Conservation (phyloP, 2,329 filamentous ascomycete species). For the Aspergillus sp. region DNA sequence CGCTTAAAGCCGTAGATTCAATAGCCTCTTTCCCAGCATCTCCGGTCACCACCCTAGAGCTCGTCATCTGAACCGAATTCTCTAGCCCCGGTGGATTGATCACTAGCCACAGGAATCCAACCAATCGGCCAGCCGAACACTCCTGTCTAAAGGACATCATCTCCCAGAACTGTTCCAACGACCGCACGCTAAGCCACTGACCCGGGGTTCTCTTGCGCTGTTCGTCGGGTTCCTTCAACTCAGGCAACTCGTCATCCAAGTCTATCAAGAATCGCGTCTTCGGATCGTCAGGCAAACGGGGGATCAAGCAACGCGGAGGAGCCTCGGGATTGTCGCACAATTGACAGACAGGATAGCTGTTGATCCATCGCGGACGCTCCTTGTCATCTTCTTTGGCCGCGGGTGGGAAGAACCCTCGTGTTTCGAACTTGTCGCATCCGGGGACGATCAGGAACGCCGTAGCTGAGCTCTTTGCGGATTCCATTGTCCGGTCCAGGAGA, state of each 20-base stretch:
- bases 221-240: constrained; percentile 19
- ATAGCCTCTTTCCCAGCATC: background rate
- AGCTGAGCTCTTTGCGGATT: constrained; percentile 36
- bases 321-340: constrained; percentile 62
- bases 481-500: constrained; percentile 19
- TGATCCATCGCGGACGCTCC: constrained; percentile 40
- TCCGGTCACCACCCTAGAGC: constrained; percentile 12
- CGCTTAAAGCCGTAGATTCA: background rate
- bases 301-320: constrained; percentile 76
- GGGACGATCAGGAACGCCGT: constrained; percentile 82
- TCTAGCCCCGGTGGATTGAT: constrained; percentile 56
- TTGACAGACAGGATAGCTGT: constrained; percentile 66
- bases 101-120: constrained; percentile 92
- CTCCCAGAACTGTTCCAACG: constrained; percentile 93
- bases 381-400: constrained; percentile 34
- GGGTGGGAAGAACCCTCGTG: constrained; percentile 66
- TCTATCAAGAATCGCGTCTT: constrained; percentile 86
- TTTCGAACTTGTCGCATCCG: constrained; percentile 75
- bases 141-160: constrained; percentile 97
- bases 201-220: constrained; percentile 46
- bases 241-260: constrained; percentile 71
- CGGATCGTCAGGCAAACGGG: constrained; percentile 88
- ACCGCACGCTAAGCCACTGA: constrained; percentile 75
- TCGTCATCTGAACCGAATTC: constrained; percentile 29
- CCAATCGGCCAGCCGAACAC: constrained; percentile 83